Conservation (phyloP, 768 basidiomycete genomes). For the Pholiota conissans region DNA sequence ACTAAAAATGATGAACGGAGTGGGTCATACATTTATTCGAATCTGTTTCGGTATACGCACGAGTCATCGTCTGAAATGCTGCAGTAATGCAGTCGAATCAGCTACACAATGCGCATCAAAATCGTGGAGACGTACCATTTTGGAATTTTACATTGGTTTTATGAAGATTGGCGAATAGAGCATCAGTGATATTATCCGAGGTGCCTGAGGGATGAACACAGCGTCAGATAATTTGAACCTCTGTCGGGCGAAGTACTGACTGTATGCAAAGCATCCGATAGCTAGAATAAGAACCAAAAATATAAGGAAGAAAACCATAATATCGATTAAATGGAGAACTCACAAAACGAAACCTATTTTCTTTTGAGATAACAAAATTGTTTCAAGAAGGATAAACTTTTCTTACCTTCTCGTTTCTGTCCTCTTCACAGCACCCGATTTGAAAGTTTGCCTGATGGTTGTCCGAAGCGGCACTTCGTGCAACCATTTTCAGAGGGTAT, state of each 20-base stretch:
- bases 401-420: neutral
- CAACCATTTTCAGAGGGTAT: too few species aligned
- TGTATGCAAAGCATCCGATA: neutral
- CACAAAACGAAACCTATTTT: neutral
- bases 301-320: too few species aligned
- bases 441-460: neutral
- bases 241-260: neutral
- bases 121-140: neutral
- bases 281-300: too few species aligned
- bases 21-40: too few species aligned
- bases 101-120: neutral
- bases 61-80: neutral
- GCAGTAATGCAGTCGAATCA: neutral
- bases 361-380: too few species aligned
- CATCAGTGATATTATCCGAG: neutral
- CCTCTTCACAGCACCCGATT: neutral
- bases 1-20: too few species aligned
- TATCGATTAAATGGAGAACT: too few species aligned
- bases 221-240: too few species aligned
- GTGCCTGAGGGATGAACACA: neutral
- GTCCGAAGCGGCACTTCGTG: neutral
- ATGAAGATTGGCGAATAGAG: neutral
- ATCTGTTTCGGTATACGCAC: too few species aligned
- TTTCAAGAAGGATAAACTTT: too few species aligned
- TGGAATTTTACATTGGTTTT: neutral